A percentile compares a stretch with the other conserved stretches of the same genome.
These are phyloP conservation scores for Starmerella floricola DNA, from an alignment of 805 yeast genomes.

Conservation along the genomic window DNA sequence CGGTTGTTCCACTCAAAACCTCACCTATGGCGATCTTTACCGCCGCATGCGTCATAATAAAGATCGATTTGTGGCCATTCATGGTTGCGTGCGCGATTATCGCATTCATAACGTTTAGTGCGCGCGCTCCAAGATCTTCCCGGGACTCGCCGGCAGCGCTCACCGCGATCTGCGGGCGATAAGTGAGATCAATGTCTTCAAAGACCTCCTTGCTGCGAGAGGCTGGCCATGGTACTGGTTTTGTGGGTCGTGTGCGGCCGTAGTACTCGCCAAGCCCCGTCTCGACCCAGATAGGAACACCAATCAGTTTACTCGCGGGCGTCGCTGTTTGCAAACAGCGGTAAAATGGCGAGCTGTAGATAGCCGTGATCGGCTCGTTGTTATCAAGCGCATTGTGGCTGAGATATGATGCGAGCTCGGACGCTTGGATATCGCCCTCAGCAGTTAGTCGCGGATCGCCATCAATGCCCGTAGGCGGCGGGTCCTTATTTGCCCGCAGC, in stretches of 20 bases:
- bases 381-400: constrained; percentile 16
- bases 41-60: constrained; percentile 89
- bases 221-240: constrained; percentile 37
- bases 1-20: constrained; percentile 39
- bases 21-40: constrained; percentile 79
- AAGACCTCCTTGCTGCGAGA: constrained; percentile 41
- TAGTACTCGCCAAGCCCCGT: constrained; percentile 91
- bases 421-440: constrained; percentile 81
- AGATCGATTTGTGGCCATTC: constrained; percentile 40
- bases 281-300: constrained; percentile 53
- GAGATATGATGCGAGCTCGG: constrained; percentile 57
- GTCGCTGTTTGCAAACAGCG: constrained; percentile 74
- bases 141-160: constrained; percentile 61
- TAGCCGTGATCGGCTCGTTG: constrained; percentile 43
- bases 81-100: constrained; percentile 48
- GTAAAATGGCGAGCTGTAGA: constrained; percentile 76
- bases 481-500: constrained; percentile 54
- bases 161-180: constrained; percentile 51
- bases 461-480: constrained; percentile 79
- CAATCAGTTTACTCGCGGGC: constrained; percentile 52
- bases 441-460: constrained; percentile 81
- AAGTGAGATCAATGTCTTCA: constrained; percentile 34
- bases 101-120: constrained; percentile 33
- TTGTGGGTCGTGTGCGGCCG: constrained; percentile 49
- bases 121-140: constrained; percentile 45